Percentiles rank a stretch among this genome's conserved stretches.
Conservation (phyloP, 768 basidiomycete genomes). For the Hypholoma sublateritium region DNA sequence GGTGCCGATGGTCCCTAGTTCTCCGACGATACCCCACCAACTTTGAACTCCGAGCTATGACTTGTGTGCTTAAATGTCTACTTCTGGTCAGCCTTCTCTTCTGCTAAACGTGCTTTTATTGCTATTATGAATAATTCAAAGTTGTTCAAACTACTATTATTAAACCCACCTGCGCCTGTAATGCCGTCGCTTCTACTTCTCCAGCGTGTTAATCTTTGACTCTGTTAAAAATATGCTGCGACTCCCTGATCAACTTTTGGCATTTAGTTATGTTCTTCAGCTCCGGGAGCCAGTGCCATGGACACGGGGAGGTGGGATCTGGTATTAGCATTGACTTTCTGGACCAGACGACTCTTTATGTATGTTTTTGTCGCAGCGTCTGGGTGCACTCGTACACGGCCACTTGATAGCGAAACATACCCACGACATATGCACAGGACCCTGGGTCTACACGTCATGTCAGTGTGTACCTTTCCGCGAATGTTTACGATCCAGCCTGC, state of each 20-base stretch:
- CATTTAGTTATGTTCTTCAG: background rate
- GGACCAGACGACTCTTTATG: no score
- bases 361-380: no score
- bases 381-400: background rate
- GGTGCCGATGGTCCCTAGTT: conserved; percentile 1
- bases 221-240: background rate
- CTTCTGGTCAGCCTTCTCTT: background rate
- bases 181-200: conserved; percentile 1
- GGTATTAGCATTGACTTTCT: no score
- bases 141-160: background rate
- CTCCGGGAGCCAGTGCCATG: background rate
- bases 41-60: background rate
- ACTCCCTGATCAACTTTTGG: background rate
- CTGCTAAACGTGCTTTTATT: background rate
- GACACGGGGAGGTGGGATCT: background rate
- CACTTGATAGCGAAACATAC: background rate
- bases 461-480: background rate
- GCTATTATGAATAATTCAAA: background rate
- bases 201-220: background rate
- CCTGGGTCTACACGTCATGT: background rate
- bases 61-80: conserved; percentile 7
- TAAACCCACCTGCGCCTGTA: conserved; percentile 1
- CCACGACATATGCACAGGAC: background rate
- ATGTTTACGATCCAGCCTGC: background rate
- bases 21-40: conserved; percentile 7